phyloP scores from a whole-genome alignment of 768 basidiomycete species.

The Wakefieldia striispora region DNA sequence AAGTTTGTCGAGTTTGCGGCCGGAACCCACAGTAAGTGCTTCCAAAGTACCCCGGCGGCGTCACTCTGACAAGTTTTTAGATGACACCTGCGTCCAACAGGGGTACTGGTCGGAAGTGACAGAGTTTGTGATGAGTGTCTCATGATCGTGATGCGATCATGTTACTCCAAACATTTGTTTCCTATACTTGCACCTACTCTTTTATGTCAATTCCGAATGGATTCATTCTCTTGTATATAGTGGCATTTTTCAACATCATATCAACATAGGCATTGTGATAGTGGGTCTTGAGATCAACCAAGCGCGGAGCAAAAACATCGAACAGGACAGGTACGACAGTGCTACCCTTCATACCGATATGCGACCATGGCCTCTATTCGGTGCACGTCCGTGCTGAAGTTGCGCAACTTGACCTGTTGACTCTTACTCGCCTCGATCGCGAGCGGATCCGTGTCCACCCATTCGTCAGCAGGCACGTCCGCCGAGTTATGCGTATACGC shows the following conservation, averaged over 20 bases:
- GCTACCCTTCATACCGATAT: slow-evolving; percentile 85
- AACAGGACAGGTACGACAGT: not conserved
- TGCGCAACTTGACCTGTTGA: slow-evolving; percentile 91
- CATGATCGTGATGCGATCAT: slow-evolving; percentile 7
- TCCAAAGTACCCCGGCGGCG: not conserved
- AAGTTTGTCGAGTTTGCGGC: slow-evolving; percentile 54
- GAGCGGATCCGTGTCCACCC: slow-evolving; percentile 93
- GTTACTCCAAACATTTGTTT: not conserved
- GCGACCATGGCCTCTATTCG: slow-evolving; percentile 98
- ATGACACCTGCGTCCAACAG: slow-evolving; percentile 54
- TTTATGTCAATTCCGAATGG: not conserved
- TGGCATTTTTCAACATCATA: not conserved
- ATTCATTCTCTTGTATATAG: not conserved
- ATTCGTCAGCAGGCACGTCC: slow-evolving; percentile 88
- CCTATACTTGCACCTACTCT: not conserved
- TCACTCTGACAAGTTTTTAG: slow-evolving; percentile 23
- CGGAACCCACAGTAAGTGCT: slow-evolving; percentile 53
- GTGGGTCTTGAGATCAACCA: not conserved
- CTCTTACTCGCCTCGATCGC: slow-evolving; percentile 92
- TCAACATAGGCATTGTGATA: not conserved
- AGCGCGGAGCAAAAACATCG: not conserved
- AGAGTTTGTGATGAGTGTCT: slow-evolving; percentile 42
- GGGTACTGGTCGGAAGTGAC: slow-evolving; percentile 54
- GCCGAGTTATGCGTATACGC: slow-evolving; percentile 93
- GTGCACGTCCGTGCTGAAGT: slow-evolving; percentile 97